A percentile compares a stretch with the other conserved stretches of the same genome.
phyloP scores from a whole-genome alignment of 805 yeast species.

The Zygotorulaspora chibaensis region DNA sequence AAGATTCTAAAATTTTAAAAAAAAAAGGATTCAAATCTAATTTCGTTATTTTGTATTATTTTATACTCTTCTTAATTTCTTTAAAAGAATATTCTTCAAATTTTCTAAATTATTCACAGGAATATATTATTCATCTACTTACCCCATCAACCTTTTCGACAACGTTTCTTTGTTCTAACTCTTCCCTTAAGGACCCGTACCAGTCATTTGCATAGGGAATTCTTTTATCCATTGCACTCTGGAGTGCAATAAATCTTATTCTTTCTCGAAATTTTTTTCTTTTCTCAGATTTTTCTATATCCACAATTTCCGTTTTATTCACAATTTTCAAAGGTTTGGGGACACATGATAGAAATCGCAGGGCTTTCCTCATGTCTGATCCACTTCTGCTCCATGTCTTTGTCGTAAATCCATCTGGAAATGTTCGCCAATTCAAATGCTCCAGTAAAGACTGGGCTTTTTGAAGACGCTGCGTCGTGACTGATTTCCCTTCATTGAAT shows the following conservation, averaged over 20 bases:
- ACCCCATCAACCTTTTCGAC: not conserved
- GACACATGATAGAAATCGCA: slow-evolving; percentile 25
- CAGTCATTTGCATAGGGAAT: slow-evolving; percentile 33
- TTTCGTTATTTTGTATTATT: slow-evolving; percentile 10
- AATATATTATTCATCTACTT: not conserved
- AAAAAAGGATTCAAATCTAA: not conserved
- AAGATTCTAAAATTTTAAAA: not conserved
- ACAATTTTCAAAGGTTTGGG: slow-evolving; percentile 12
- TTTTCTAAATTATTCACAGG: not conserved
- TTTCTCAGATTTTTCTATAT: slow-evolving; percentile 1
- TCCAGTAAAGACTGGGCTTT: slow-evolving; percentile 6
- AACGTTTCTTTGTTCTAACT: slow-evolving; percentile 27
- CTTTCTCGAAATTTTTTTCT: slow-evolving; percentile 19
- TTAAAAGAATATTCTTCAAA: slow-evolving; percentile 2
- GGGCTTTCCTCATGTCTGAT: slow-evolving; percentile 10
- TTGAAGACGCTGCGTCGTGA: slow-evolving; percentile 5
- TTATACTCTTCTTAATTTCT: slow-evolving; percentile 1
- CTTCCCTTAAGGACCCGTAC: slow-evolving; percentile 30
- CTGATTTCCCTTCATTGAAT: slow-evolving; percentile 16
- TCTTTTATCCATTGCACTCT: slow-evolving; percentile 30
- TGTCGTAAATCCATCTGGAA: slow-evolving; percentile 7
- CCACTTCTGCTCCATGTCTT: slow-evolving; percentile 12
- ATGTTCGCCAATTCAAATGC: slow-evolving; percentile 8
- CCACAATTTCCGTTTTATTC: not conserved
- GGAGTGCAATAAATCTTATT: slow-evolving; percentile 23